Percentiles rank a stretch among this genome's conserved stretches.
These are phyloP conservation scores for Cerioporus squamosus DNA, from an alignment of 1,284 basidiomycete genomes.

Conservation along the genomic window DNA sequence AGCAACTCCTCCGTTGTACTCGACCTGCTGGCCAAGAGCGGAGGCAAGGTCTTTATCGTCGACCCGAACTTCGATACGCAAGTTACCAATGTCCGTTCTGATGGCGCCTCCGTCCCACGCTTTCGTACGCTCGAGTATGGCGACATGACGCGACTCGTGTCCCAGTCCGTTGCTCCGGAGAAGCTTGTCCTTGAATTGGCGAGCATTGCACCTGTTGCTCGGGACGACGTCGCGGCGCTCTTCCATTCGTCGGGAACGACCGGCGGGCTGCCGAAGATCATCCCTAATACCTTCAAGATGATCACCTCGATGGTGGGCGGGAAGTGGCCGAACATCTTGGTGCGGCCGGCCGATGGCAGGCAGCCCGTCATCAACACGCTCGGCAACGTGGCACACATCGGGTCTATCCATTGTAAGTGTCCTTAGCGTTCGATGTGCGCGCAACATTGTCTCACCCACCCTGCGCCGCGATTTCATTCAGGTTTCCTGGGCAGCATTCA, in stretches of 20 bases:
- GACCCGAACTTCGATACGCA: not conserved
- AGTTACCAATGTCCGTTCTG: not conserved
- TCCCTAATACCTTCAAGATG: slow-evolving; percentile 10
- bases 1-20: not conserved
- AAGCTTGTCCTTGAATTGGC: not conserved
- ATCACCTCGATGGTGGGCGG: slow-evolving; percentile 3
- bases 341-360: not conserved
- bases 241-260: slow-evolving; percentile 17
- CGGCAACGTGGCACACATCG: slow-evolving; percentile 12
- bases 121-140: not conserved
- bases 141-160: not conserved
- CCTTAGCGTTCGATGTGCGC: not conserved
- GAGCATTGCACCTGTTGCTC: not conserved
- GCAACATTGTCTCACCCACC: not conserved
- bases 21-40: slow-evolving; percentile 3
- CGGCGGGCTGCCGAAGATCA: slow-evolving; percentile 9
- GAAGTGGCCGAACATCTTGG: slow-evolving; percentile 1
- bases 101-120: not conserved
- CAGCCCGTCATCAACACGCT: slow-evolving; percentile 11
- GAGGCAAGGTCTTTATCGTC: slow-evolving; percentile 1
- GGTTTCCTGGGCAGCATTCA: not conserved
- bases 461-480: not conserved
- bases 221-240: slow-evolving; percentile 3
- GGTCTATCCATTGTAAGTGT: slow-evolving; percentile 8
- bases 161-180: not conserved